Base-by-base conservation (phyloP, 176 grass and related monocot genomes). In the Cocos nucifera region DNA sequence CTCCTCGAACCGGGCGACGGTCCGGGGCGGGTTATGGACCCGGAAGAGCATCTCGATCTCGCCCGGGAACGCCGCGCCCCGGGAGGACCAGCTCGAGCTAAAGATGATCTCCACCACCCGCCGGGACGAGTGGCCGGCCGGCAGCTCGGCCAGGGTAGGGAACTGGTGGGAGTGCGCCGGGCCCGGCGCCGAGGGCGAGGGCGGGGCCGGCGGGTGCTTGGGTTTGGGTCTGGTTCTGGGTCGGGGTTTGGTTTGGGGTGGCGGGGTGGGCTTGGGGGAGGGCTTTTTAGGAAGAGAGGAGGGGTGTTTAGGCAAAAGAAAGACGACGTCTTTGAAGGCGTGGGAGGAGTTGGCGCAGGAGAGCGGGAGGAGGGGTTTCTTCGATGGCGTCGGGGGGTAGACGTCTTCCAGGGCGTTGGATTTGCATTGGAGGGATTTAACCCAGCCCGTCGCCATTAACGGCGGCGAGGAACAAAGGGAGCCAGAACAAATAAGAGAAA, bases 91-190 rank as follows among this genome's bases (percentile, higher is more conserved):
- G 20, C 80, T 61, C 17, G 74, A 59, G 2, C 21, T 21, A 49
- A 78, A 78, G 80, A 83, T 78, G 51, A 83, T 72, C 69, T 78
- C 75, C 27, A 78, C 75, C 15, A 83, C 65, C 4, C 69, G 75
- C 9, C 80, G 75, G 3, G 80, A 83, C 4, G 64, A 69, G 64
- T 83, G 75, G 2, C 59, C 65, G 17, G 67, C 58, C 21, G 80
- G 75, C 18, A 78, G 74, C 63, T 83, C 80, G 44, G 63, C 58
- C 63, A 83, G 70, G 4, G 69, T 58, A 44, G 70, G 58, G 53
- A 83, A 59, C 3, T 57, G 27, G 7, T 35, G 23, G 15, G 70
- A 62, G 58, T 17, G 15, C 22, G 22, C 6, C 19, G 9, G 58
- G 17, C 10, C 39, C 19, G 21, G 5, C 3, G 6, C 26, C 17